Conservation (phyloP, 1,284 basidiomycete species). For the Cronartium quercuum region DNA sequence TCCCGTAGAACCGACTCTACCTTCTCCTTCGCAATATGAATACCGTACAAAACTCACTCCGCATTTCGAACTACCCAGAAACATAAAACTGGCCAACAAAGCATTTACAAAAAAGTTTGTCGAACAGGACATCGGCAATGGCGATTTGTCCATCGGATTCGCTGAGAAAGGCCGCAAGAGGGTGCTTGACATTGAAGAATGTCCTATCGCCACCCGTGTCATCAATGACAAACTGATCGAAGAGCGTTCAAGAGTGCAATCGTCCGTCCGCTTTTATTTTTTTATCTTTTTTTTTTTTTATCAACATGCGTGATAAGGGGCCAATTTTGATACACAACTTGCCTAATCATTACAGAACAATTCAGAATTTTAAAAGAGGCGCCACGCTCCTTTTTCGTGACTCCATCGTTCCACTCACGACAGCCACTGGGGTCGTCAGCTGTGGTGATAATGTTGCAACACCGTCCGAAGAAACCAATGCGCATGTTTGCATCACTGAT, state of each 20-base stretch:
- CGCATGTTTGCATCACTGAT: slow-evolving; percentile 72
- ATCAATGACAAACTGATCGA: slow-evolving; percentile 65
- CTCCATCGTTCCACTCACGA: slow-evolving; percentile 51
- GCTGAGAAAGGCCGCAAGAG: slow-evolving; percentile 69
- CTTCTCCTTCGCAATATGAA: slow-evolving; percentile 77
- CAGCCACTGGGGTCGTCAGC: slow-evolving; percentile 50
- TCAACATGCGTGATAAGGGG: not conserved
- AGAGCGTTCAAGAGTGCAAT: slow-evolving; percentile 63
- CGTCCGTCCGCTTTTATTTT: slow-evolving; percentile 53
- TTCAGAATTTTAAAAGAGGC: slow-evolving; percentile 74
- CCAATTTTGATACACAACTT: not conserved
- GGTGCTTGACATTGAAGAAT: slow-evolving; percentile 94
- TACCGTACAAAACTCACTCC: slow-evolving; percentile 97
- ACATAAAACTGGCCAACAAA: slow-evolving; percentile 46
- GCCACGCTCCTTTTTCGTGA: slow-evolving; percentile 88
- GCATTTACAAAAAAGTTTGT: slow-evolving; percentile 16
- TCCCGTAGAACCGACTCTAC: slow-evolving; percentile 65
- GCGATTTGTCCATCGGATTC: slow-evolving; percentile 80
- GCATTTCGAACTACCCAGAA: slow-evolving; percentile 77
- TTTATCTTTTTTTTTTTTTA: slow-evolving; percentile 33
- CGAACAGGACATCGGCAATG: slow-evolving; percentile 51
- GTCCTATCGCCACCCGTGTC: slow-evolving; percentile 78
- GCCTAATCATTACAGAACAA: slow-evolving; percentile 56
- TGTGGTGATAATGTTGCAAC: slow-evolving; percentile 27
- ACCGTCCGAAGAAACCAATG: slow-evolving; percentile 47